Evolutionary conservation across 75 land plant genomes (phyloP).

Genomic region (Pinus albicaulis): DNA sequence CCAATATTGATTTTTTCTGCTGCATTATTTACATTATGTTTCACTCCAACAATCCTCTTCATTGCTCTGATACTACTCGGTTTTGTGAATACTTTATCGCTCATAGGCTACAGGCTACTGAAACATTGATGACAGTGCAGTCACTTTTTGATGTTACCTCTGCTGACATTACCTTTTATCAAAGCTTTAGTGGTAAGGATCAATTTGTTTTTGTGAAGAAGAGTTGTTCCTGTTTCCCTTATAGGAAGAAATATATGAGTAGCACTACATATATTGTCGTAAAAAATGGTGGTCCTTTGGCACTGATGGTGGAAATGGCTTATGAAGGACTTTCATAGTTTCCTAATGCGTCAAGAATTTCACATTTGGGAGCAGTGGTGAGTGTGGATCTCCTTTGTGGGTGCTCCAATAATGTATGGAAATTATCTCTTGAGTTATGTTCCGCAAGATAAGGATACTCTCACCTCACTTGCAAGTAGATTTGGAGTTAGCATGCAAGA

Average conservation of each 20-base stretch:
- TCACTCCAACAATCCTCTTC: slow-evolving; percentile 22
- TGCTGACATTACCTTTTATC: slow-evolving; percentile 48
- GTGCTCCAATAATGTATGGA: slow-evolving; percentile 69
- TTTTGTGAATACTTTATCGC: slow-evolving; percentile 69
- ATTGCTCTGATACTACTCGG: slow-evolving; percentile 52
- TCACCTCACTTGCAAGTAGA: slow-evolving; percentile 47
- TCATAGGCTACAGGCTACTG: slow-evolving; percentile 27
- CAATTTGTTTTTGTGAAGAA: slow-evolving; percentile 39
- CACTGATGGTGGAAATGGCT: slow-evolving; percentile 20
- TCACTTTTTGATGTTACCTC: slow-evolving; percentile 63
- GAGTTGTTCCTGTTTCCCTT: slow-evolving; percentile 56
- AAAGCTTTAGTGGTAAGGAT: neutral
- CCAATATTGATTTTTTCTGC: neutral
- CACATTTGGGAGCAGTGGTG: slow-evolving; percentile 41
- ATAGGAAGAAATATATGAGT: slow-evolving; percentile 33
- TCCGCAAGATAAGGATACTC: slow-evolving; percentile 43
- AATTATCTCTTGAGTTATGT: slow-evolving; percentile 75
- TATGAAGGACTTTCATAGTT: slow-evolving; percentile 39
- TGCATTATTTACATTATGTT: neutral
- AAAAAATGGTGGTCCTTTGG: slow-evolving; percentile 17
- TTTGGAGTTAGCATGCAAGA: slow-evolving; percentile 69
- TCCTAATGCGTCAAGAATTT: slow-evolving; percentile 20
- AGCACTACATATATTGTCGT: slow-evolving; percentile 59
- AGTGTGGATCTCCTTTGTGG: slow-evolving; percentile 60
- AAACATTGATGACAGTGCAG: slow-evolving; percentile 36